These are phyloP conservation scores for Yarrowia deformans DNA, from an alignment of 805 yeast species.

Conservation along the genomic window DNA sequence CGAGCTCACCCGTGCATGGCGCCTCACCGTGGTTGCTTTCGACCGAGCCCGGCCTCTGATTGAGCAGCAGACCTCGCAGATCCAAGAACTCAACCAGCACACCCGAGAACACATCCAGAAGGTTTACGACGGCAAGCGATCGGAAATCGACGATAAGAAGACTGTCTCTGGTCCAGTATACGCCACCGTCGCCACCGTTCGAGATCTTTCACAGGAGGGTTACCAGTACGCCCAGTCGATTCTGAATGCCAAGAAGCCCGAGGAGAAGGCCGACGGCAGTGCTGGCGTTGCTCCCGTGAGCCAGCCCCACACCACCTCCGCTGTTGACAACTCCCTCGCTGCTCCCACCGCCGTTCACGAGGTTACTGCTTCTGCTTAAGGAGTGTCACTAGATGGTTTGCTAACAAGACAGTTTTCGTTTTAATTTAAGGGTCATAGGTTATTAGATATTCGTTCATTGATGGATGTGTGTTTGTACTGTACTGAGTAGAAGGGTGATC, in stretches of 20 bases:
- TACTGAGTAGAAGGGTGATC: too few relatives aligned
- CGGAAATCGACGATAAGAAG: conserved; percentile 35
- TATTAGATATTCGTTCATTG: conserved; percentile 39
- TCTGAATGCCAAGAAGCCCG: conserved; percentile 36
- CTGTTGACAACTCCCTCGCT: conserved; percentile 39
- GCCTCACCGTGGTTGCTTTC: conserved; percentile 54
- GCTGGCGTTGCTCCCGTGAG: conserved; percentile 37
- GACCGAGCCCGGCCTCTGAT: conserved; percentile 44
- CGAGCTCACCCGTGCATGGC: conserved; percentile 62
- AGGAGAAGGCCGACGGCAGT: conserved; percentile 17
- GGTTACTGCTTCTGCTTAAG: conserved; percentile 39
- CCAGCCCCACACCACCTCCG: conserved; percentile 39
- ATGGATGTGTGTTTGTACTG: neutral
- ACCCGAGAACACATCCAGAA: conserved; percentile 43
- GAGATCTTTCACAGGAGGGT: conserved; percentile 40
- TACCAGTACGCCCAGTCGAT: conserved; percentile 36
- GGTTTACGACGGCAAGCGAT: conserved; percentile 42
- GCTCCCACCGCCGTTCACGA: conserved; percentile 36
- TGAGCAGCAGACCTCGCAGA: conserved; percentile 42
- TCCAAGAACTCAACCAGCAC: conserved; percentile 41
- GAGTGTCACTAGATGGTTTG: conserved; percentile 29
- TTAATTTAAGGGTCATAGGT: conserved; percentile 36
- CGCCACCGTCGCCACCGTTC: conserved; percentile 40
- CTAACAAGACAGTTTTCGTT: conserved; percentile 38
- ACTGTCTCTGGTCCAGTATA: conserved; percentile 41